Evolutionary conservation across 768 basidiomycete species (phyloP), one percentile per base, ranked within the genome.

Genomic region (Amanita inopinata): DNA sequence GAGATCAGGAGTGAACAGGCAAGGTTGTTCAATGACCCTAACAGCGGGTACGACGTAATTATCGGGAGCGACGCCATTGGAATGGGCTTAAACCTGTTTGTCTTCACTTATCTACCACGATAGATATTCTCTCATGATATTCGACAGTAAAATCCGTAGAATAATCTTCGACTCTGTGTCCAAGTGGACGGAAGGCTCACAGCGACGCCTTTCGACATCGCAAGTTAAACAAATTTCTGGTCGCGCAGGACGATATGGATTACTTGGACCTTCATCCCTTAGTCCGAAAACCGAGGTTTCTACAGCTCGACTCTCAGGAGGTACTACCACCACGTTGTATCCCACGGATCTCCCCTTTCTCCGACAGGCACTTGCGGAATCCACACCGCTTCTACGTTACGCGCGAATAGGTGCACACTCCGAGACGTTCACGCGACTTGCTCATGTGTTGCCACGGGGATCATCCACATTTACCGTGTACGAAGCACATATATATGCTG

Each of bases 41-140:
- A 75, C 31, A 87, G 82, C n/a, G 81, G 78, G 1, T 87, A 85
- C 53, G 86, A 94, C 51, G 81, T 98, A 2, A 70, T 99, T 31
- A 77, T 98, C 12, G 94, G 89, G 1, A 92, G 87, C 52, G 96
- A 99, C 54, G 91, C 92, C 0, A 82, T 97, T 37, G 92, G 96
- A 1, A 93, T 99, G 91, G 96, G 96, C 0, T 70, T 99, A 15
- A 98, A 99, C 56, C 62, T 99, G 96, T 97, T 58, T 33, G 85
- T 66, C 3, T 27, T 14, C 10, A 30, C n/a, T 41, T 39, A 35
- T 35, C 42, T 44, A 27, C 6, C 35, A 40, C 51, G 19, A 0
- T 28, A 18, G 6, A 36, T 32, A 4, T 5, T 40, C 45, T 23
- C 47, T 23, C 10, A 27, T n/a, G 7, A 30, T 2, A 32, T 28